These are phyloP conservation scores for Psilocybe sp. DNA, from an alignment of 768 basidiomycete species.

Conservation along the genomic window DNA sequence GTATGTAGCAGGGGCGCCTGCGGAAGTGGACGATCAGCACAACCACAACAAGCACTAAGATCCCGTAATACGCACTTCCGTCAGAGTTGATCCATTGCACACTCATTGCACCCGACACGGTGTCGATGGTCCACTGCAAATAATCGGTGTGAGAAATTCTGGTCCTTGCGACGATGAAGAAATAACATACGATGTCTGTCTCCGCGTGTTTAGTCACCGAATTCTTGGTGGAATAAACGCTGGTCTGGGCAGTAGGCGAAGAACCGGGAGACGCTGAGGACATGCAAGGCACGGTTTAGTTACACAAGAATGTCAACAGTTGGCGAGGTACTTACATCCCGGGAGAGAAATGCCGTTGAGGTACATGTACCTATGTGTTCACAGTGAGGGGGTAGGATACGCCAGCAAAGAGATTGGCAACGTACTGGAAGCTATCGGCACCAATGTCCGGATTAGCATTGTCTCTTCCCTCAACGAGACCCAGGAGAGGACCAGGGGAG, in stretches of 20 bases:
- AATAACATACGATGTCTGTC: conserved; percentile 1
- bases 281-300: not conserved
- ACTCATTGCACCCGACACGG: conserved; percentile 5
- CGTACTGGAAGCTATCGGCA: conserved; percentile 19
- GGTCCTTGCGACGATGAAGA: not conserved
- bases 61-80: conserved; percentile 9
- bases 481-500: conserved; percentile 15
- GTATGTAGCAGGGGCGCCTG: not conserved
- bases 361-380: conserved; percentile 9
- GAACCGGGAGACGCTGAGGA: not conserved
- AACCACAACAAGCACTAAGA: not conserved
- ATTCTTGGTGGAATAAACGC: not conserved
- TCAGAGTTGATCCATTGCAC: conserved; percentile 21
- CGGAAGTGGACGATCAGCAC: not conserved
- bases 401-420: not conserved
- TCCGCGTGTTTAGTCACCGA: conserved; percentile 1
- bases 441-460: conserved; percentile 10
- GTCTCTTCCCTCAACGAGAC: conserved; percentile 19
- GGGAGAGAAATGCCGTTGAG: conserved; percentile 8
- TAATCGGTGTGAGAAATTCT: not conserved
- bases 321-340: conserved; percentile 7
- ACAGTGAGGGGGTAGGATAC: not conserved
- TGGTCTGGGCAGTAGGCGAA: not conserved
- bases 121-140: conserved; percentile 17
- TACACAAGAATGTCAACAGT: no score